Conservation (phyloP, 176 grass and related monocot species). For the Luzula sylvatica region DNA sequence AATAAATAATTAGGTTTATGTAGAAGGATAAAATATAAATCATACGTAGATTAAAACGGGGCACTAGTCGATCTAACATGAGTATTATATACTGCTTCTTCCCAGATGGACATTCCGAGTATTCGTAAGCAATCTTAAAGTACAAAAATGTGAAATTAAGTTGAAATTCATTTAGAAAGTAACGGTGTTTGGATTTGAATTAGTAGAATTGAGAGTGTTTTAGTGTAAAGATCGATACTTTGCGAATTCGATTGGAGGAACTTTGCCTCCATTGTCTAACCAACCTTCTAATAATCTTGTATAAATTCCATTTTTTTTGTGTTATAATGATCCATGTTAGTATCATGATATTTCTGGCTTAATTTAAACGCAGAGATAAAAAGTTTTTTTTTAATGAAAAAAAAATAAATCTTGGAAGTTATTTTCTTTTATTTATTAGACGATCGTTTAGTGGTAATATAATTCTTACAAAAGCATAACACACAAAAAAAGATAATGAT, state of each 20-base stretch:
- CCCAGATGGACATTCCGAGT: constrained; percentile 84
- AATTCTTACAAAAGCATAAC: too few relatives aligned
- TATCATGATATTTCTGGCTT: too few relatives aligned
- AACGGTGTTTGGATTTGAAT: not conserved
- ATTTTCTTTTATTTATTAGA: too few relatives aligned
- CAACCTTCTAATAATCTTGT: too few relatives aligned
- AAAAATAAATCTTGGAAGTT: too few relatives aligned
- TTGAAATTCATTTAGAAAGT: not conserved
- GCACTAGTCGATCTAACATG: constrained; percentile 62
- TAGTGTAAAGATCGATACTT: constrained; percentile 37
- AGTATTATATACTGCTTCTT: constrained; percentile 89
- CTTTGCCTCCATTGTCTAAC: constrained; percentile 87
- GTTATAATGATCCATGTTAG: too few relatives aligned
- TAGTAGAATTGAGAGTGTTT: not conserved
- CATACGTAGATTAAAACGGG: constrained; percentile 93
- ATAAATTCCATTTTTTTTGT: too few relatives aligned
- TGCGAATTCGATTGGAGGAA: constrained; percentile 92
- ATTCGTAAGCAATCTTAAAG: constrained; percentile 61
- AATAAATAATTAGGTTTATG: not conserved
- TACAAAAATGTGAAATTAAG: not conserved
- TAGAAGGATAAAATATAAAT: too few relatives aligned
- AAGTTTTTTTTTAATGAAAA: too few relatives aligned
- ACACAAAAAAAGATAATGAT: too few relatives aligned
- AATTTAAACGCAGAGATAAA: too few relatives aligned
- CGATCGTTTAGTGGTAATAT: too few relatives aligned